Evolutionary conservation across 2,329 filamentous ascomycete genomes (phyloP).

Genomic region (Trichophyton mentagrophytes): DNA sequence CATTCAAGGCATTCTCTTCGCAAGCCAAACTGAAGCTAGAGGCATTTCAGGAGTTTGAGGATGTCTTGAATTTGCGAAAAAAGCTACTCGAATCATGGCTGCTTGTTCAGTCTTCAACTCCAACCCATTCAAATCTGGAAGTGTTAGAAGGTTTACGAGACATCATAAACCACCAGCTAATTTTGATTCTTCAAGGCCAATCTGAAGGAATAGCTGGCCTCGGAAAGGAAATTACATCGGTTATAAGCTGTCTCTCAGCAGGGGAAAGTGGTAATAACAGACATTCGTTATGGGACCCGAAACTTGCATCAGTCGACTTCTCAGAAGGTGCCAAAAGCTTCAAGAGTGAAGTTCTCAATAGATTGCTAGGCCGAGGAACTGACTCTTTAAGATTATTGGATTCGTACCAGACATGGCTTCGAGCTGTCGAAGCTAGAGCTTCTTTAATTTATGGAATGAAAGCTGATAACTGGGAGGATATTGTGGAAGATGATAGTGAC

Average conservation of each 20-base stretch:
- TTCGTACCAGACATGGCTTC: constrained; percentile 59
- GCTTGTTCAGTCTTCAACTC: constrained; percentile 50
- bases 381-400: constrained; percentile 49
- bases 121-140: constrained; percentile 39
- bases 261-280: constrained; percentile 24
- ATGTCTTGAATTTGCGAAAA: constrained; percentile 56
- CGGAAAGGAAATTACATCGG: constrained; percentile 49
- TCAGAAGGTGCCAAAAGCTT: constrained; percentile 54
- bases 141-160: constrained; percentile 57
- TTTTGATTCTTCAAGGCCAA: constrained; percentile 50
- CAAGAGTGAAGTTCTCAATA: constrained; percentile 54
- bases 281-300: constrained; percentile 53
- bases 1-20: constrained; percentile 47
- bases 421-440: constrained; percentile 47
- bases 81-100: constrained; percentile 65
- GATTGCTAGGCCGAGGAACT: constrained; percentile 59
- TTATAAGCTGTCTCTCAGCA: constrained; percentile 45
- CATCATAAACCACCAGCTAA: constrained; percentile 55
- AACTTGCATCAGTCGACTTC: constrained; percentile 53
- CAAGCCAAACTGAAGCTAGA: constrained; percentile 50
- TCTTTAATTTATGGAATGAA: constrained; percentile 25
- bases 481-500: constrained; percentile 29
- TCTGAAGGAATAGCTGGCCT: constrained; percentile 53
- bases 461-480: constrained; percentile 25
- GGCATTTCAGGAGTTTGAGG: constrained; percentile 51